A percentile compares a stretch with the other conserved stretches of the same genome.
Evolutionary conservation across 495 filamentous ascomycete genomes (phyloP).

Genomic region (Echria macrotheca): DNA sequence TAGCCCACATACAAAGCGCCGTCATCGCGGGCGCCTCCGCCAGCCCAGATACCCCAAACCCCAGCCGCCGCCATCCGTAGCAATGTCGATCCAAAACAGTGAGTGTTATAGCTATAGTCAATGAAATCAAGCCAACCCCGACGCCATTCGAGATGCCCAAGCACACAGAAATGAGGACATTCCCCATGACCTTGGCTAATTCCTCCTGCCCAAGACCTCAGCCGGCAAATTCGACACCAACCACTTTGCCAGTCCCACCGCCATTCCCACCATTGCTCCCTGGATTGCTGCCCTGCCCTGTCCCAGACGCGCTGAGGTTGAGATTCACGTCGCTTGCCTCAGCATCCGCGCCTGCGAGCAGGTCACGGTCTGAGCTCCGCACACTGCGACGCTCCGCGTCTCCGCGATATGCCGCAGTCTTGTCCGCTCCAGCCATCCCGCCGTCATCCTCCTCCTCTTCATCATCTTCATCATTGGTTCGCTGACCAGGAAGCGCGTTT

Average conservation of each 20-base stretch:
- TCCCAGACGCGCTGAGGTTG: not conserved
- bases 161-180: not conserved
- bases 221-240: slow-evolving; percentile 35
- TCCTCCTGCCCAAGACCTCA: too few relatives aligned
- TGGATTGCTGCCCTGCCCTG: slow-evolving; percentile 15
- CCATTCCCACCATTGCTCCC: slow-evolving; percentile 14
- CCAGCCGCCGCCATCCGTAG: not conserved
- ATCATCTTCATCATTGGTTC: slow-evolving; percentile 69
- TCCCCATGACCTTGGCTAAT: too few relatives aligned
- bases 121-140: not conserved
- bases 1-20: too few relatives aligned
- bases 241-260: slow-evolving; percentile 25
- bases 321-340: slow-evolving; percentile 41
- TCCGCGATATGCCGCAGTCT: slow-evolving; percentile 20
- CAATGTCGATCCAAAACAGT: not conserved
- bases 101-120: not conserved
- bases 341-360: slow-evolving; percentile 75
- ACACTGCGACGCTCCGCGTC: slow-evolving; percentile 56
- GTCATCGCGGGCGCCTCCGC: too few relatives aligned
- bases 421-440: slow-evolving; percentile 8
- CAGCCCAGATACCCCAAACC: not conserved
- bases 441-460: slow-evolving; percentile 59
- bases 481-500: slow-evolving; percentile 58
- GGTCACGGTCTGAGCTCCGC: slow-evolving; percentile 66
- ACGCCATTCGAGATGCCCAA: not conserved